Evolutionary conservation across 768 basidiomycete genomes (phyloP).

Genomic region (Suillus americanus): DNA sequence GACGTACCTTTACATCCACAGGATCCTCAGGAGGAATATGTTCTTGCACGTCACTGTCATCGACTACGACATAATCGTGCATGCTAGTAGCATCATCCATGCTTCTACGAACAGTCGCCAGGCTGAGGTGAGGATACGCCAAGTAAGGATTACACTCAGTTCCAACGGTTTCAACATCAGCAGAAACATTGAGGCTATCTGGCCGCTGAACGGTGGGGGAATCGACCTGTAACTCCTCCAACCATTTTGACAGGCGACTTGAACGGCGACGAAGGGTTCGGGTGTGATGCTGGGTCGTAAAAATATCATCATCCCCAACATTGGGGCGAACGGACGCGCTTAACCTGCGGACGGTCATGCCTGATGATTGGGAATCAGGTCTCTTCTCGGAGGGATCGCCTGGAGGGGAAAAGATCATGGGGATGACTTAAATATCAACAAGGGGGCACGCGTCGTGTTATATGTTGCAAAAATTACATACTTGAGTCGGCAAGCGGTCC

Average conservation of each 20-base stretch:
- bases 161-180: constrained; percentile 25
- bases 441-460: constrained; percentile 37
- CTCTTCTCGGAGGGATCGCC: constrained; percentile 16
- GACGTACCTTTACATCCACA: constrained; percentile 25
- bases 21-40: constrained; percentile 18
- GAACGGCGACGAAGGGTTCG: constrained; percentile 34
- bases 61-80: constrained; percentile 43
- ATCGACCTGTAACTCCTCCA: constrained; percentile 38
- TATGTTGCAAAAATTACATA: constrained; percentile 18
- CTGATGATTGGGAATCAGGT: constrained; percentile 29
- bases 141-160: constrained; percentile 40
- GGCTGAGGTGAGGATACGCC: constrained; percentile 38
- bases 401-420: constrained; percentile 14
- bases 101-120: constrained; percentile 26
- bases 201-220: constrained; percentile 14
- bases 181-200: constrained; percentile 18
- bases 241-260: constrained; percentile 44
- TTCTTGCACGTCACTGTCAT: constrained; percentile 30
- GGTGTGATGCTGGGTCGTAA: background rate
- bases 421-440: constrained; percentile 10
- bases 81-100: constrained; percentile 34
- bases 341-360: constrained; percentile 27
- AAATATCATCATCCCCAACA: constrained; percentile 11
- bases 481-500: constrained; percentile 12
- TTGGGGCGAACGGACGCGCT: constrained; percentile 24